Evolutionary conservation across 1,284 basidiomycete genomes (phyloP).

Genomic region (Rhodotorula sp.): DNA sequence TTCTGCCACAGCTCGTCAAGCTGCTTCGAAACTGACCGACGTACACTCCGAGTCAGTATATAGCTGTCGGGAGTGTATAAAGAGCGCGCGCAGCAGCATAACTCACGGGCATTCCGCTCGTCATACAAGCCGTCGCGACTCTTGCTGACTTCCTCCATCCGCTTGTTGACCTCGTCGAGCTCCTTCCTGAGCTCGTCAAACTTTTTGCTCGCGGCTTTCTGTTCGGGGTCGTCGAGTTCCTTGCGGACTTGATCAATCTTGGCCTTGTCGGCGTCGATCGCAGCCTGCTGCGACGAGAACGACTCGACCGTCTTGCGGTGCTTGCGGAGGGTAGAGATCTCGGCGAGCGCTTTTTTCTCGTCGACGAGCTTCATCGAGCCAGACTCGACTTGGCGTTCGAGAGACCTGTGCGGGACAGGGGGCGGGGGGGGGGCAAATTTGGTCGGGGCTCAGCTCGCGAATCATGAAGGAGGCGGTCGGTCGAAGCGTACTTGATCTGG

Average conservation of each 20-base stretch:
- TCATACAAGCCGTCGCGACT: constrained; percentile 80
- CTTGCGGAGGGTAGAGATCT: constrained; percentile 59
- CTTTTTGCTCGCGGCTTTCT: constrained; percentile 75
- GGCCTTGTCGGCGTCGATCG: constrained; percentile 77
- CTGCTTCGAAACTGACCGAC: constrained; percentile 37
- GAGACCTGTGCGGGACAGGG: constrained; percentile 56
- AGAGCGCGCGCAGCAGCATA: constrained; percentile 17
- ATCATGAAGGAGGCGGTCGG: too few relatives aligned
- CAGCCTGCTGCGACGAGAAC: constrained; percentile 72
- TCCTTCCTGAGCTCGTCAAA: constrained; percentile 82
- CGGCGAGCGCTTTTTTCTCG: constrained; percentile 89
- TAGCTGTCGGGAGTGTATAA: too few relatives aligned
- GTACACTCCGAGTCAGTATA: constrained; percentile 48
- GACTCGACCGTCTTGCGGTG: constrained; percentile 59
- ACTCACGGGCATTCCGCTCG: constrained; percentile 75
- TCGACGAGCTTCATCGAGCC: constrained; percentile 91
- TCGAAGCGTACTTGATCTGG: constrained; percentile 67
- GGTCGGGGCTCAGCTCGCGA: neutral
- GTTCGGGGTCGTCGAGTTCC: constrained; percentile 87
- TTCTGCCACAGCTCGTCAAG: constrained; percentile 68
- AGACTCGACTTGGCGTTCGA: constrained; percentile 87
- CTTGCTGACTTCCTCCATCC: constrained; percentile 81
- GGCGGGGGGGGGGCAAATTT: too few relatives aligned
- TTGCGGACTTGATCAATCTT: constrained; percentile 76
- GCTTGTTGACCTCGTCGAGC: constrained; percentile 80